A percentile compares a stretch with the other conserved stretches of the same genome.
phyloP scores from a whole-genome alignment of 2,329 filamentous ascomycete genomes.

The Raffaelea deltoideospora region DNA sequence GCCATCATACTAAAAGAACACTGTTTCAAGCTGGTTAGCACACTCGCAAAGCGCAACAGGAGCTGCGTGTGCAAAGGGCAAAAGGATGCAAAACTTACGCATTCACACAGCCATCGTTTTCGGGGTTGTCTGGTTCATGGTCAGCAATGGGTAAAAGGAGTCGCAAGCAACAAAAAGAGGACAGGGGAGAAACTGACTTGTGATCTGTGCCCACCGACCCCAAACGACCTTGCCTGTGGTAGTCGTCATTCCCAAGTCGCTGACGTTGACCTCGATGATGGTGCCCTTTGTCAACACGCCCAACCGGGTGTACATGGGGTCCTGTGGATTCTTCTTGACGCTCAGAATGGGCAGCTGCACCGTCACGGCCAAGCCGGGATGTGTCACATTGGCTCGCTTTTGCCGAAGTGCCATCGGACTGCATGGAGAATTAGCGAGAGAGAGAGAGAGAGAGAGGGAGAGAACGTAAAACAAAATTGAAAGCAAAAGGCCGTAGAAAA shows the following conservation, averaged over 20 bases:
- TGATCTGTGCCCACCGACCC: slow-evolving; percentile 68
- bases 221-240: slow-evolving; percentile 86
- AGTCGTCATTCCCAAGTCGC: slow-evolving; percentile 80
- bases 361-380: slow-evolving; percentile 31
- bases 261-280: slow-evolving; percentile 78
- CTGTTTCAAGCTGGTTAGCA: not conserved
- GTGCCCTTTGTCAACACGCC: slow-evolving; percentile 67
- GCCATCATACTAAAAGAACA: slow-evolving; percentile 3
- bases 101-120: slow-evolving; percentile 12
- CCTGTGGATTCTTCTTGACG: slow-evolving; percentile 63
- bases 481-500: too few species aligned
- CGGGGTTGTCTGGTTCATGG: slow-evolving; percentile 9
- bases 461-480: not conserved
- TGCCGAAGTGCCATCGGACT: slow-evolving; percentile 38
- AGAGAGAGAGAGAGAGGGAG: not conserved
- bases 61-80: too few species aligned
- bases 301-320: slow-evolving; percentile 81
- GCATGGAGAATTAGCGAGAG: not conserved
- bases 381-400: slow-evolving; percentile 58
- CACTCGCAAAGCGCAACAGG: not conserved
- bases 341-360: slow-evolving; percentile 70
- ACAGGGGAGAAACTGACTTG: slow-evolving; percentile 15
- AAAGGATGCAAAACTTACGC: slow-evolving; percentile 3
- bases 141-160: not conserved
- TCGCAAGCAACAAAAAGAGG: not conserved